phyloP scores from a whole-genome alignment of 805 yeast species.

The Grigorovia transvaalensis region DNA sequence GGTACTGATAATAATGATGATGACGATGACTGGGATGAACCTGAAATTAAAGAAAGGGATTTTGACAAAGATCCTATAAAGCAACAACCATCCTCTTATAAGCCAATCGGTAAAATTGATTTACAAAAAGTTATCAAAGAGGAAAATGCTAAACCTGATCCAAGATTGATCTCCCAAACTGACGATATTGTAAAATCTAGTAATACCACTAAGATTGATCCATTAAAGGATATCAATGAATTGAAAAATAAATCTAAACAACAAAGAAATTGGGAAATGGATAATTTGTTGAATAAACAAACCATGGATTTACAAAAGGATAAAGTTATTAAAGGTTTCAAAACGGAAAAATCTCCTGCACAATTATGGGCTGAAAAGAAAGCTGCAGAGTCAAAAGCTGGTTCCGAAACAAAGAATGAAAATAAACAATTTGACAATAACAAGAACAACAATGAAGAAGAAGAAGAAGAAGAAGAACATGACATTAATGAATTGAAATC shows the following conservation, averaged over 20 bases:
- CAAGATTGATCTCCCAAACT: slow-evolving; percentile 28
- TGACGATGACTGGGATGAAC: slow-evolving; percentile 36
- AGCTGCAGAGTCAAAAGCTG: slow-evolving; percentile 33
- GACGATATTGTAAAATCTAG: slow-evolving; percentile 2
- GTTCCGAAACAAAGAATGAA: slow-evolving; percentile 6
- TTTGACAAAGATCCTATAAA: slow-evolving; percentile 38
- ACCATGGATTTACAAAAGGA: slow-evolving; percentile 16
- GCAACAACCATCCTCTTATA: slow-evolving; percentile 39
- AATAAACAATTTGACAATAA: slow-evolving; percentile 9
- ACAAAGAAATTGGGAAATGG: slow-evolving; percentile 29
- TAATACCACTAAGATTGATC: slow-evolving; percentile 13
- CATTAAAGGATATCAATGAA: slow-evolving; percentile 27
- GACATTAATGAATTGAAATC: slow-evolving; percentile 30
- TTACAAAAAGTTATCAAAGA: slow-evolving; percentile 34
- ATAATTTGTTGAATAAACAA: slow-evolving; percentile 17
- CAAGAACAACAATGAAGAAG: slow-evolving; percentile 6
- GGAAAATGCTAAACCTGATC: slow-evolving; percentile 34
- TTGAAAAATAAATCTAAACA: slow-evolving; percentile 28
- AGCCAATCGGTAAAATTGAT: slow-evolving; percentile 56
- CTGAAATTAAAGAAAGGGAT: slow-evolving; percentile 38
- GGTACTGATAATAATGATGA: not conserved
- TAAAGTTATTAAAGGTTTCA: slow-evolving; percentile 48
- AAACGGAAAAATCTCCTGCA: slow-evolving; percentile 83
- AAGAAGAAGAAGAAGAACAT: slow-evolving; percentile 16
- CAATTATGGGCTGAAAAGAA: slow-evolving; percentile 91